These are phyloP conservation scores for Stenocarpella maydis DNA, from an alignment of 2,329 filamentous ascomycete species.

Conservation along the genomic window DNA sequence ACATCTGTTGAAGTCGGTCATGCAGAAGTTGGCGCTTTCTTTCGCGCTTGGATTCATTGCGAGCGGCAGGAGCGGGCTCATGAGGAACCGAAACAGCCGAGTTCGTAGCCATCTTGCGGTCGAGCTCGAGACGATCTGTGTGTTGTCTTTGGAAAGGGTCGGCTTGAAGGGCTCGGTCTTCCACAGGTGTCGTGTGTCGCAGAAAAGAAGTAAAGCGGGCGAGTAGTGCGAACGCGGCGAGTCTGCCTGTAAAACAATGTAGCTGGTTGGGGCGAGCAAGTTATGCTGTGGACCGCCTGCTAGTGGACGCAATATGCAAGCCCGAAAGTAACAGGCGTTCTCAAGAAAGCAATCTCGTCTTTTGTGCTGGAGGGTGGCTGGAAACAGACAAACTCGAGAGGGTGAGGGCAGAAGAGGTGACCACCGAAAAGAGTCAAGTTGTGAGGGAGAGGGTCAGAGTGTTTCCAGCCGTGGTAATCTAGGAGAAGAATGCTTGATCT, in stretches of 20 bases:
- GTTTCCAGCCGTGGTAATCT: conserved; percentile 2
- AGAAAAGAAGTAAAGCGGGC: background rate
- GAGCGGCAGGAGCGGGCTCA: conserved; percentile 27
- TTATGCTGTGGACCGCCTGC: background rate
- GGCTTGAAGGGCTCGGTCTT: background rate
- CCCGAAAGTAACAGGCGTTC: background rate
- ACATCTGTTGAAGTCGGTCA: conserved; percentile 80
- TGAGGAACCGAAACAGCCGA: conserved; percentile 23
- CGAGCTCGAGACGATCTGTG: no score
- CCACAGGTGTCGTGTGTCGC: background rate
- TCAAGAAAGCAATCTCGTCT: background rate
- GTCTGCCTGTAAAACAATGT: background rate
- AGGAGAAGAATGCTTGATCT: conserved; percentile 1
- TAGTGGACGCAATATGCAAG: background rate
- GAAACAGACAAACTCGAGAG: conserved; percentile 1
- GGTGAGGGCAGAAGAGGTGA: background rate
- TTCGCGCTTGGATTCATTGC: conserved; percentile 78
- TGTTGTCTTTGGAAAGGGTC: background rate
- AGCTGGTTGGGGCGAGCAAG: background rate
- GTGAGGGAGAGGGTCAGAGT: conserved; percentile 1
- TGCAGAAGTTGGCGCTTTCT: conserved; percentile 85
- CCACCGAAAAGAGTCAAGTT: conserved; percentile 5
- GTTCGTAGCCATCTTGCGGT: conserved; percentile 34
- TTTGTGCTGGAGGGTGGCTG: conserved; percentile 18
- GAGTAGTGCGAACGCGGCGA: background rate